These are phyloP conservation scores for Lasiodiplodia citricola DNA, from an alignment of 2,329 filamentous ascomycete genomes.

Conservation along the genomic window DNA sequence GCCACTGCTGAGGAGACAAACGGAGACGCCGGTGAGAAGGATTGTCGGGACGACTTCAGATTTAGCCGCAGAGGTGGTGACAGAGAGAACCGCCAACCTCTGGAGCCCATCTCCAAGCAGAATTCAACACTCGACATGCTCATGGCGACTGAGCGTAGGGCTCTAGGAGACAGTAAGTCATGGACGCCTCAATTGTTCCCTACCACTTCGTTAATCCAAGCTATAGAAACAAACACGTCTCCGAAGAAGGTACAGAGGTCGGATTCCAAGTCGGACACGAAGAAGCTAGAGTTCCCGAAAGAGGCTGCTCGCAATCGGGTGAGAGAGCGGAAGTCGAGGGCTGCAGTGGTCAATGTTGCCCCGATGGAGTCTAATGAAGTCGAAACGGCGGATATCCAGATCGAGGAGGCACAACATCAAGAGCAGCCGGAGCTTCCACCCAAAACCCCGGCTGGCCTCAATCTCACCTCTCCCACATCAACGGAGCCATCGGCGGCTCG, in stretches of 20 bases:
- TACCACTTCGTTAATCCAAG: not conserved
- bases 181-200: not conserved
- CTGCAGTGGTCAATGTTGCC: conserved; percentile 19
- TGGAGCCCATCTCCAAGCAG: not conserved
- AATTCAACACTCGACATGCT: conserved; percentile 12
- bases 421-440: conserved; percentile 38
- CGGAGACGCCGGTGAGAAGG: conserved; percentile 9
- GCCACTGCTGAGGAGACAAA: conserved; percentile 36
- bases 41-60: conserved; percentile 49
- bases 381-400: conserved; percentile 6
- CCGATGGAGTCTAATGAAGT: not conserved
- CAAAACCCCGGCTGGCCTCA: conserved; percentile 43
- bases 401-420: conserved; percentile 2
- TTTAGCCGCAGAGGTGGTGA: conserved; percentile 46
- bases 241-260: conserved; percentile 34
- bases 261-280: conserved; percentile 28
- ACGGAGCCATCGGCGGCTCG: conserved; percentile 43
- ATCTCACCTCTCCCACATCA: conserved; percentile 51
- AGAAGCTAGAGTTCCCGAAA: conserved; percentile 27
- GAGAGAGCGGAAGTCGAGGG: conserved; percentile 30
- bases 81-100: conserved; percentile 9
- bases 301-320: conserved; percentile 18
- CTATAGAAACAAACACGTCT: conserved; percentile 44
- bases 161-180: conserved; percentile 50
- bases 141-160: conserved; percentile 38